Percentiles rank a stretch among this genome's conserved stretches.
Evolutionary conservation across 345 rosid genomes (phyloP).

Genomic region (Geranium rotundifolium): DNA sequence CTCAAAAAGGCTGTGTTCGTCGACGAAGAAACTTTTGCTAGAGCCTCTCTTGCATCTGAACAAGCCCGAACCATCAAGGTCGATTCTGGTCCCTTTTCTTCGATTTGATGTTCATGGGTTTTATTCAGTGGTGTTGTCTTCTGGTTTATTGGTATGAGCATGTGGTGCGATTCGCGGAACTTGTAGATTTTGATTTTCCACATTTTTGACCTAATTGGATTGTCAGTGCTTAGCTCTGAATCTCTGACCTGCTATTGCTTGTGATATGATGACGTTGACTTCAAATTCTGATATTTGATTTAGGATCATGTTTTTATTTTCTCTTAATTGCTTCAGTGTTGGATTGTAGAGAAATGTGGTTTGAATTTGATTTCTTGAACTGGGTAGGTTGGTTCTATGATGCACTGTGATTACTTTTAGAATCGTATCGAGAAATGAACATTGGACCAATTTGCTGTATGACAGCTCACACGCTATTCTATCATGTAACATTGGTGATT

Average conservation of each 20-base stretch:
- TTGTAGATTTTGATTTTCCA: not conserved
- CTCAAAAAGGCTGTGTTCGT: conserved; percentile 89
- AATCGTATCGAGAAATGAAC: no score
- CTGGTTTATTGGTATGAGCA: not conserved
- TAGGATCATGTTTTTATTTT: not conserved
- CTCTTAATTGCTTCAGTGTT: no score
- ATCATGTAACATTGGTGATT: no score
- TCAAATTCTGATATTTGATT: not conserved
- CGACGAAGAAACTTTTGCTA: conserved; percentile 72
- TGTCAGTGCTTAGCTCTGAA: no score
- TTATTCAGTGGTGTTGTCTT: not conserved
- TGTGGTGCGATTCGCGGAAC: not conserved
- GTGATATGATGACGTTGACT: not conserved
- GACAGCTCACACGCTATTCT: no score
- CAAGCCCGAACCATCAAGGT: conserved; percentile 90
- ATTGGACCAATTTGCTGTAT: no score
- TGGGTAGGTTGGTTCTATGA: not conserved
- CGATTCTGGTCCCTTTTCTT: not conserved
- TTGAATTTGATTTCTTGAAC: not conserved
- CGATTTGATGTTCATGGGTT: not conserved
- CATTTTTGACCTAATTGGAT: no score
- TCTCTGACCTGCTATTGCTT: no score
- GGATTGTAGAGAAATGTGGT: not conserved
- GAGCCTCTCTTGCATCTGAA: conserved; percentile 82
- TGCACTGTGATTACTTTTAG: not conserved